These are phyloP conservation scores for Galeopsis tetrahit DNA, from an alignment of 257 asterid species.

Conservation along the genomic window DNA sequence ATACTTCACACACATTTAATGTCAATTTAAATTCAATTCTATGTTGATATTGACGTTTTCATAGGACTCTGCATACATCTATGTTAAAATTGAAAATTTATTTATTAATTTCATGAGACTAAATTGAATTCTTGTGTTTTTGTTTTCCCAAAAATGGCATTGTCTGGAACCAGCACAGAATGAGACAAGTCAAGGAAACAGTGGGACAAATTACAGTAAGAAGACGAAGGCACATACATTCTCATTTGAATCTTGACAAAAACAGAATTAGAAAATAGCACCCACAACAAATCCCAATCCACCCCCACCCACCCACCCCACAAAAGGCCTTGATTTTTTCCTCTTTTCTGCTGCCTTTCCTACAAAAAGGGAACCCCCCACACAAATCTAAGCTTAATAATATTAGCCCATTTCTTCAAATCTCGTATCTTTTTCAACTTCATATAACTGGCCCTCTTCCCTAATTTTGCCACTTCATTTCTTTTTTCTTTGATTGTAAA, in stretches of 20 bases:
- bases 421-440: slow-evolving; percentile 18
- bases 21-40: background rate
- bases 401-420: slow-evolving; percentile 7
- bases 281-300: background rate
- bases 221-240: background rate
- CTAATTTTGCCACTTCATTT: background rate
- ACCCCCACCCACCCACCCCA: slow-evolving; percentile 15
- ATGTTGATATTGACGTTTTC: background rate
- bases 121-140: background rate
- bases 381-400: slow-evolving; percentile 23
- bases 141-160: background rate
- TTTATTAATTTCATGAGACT: background rate
- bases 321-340: slow-evolving; percentile 3
- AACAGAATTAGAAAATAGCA: background rate
- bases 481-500: background rate
- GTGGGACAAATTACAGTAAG: background rate
- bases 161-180: background rate
- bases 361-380: background rate
- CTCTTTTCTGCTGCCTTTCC: background rate
- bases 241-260: slow-evolving; percentile 30
- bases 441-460: background rate
- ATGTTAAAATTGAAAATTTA: too few relatives aligned
- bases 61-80: too few relatives aligned
- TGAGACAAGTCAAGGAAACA: background rate
- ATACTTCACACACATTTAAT: background rate